These are phyloP conservation scores for Glaciozyma martinii DNA, from an alignment of 768 basidiomycete species.

Conservation along the genomic window DNA sequence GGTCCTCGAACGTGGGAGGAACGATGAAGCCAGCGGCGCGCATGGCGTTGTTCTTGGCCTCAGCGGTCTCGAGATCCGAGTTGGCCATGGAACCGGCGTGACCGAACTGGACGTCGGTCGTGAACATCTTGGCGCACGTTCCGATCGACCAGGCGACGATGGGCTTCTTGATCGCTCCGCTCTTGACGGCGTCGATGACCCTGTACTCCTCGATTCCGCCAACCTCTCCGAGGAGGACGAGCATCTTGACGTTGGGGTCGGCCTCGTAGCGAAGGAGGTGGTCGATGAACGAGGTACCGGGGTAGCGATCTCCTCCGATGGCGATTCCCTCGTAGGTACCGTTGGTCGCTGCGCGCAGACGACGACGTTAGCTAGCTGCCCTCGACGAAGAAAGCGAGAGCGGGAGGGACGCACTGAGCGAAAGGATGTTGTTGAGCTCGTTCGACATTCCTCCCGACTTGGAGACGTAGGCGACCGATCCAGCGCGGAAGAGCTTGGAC, in stretches of 20 bases:
- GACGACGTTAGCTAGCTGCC: background rate
- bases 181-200: constrained; percentile 94
- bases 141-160: constrained; percentile 99
- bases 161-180: constrained; percentile 88
- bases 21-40: constrained; percentile 89
- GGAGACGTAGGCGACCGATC: constrained; percentile 96
- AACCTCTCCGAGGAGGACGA: constrained; percentile 95
- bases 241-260: constrained; percentile 97
- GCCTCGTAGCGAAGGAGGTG: constrained; percentile 94
- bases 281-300: constrained; percentile 97
- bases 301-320: constrained; percentile 98
- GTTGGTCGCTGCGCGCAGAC: constrained; percentile 54
- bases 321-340: constrained; percentile 99
- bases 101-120: constrained; percentile 98
- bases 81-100: constrained; percentile 98
- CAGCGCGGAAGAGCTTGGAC: constrained; percentile 94
- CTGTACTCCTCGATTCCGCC: constrained; percentile 99
- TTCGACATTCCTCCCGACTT: constrained; percentile 99
- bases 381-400: background rate
- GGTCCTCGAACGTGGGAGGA: constrained; percentile 93
- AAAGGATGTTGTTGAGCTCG: constrained; percentile 99
- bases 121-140: constrained; percentile 99
- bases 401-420: constrained; percentile 44
- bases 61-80: constrained; percentile 93
- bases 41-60: constrained; percentile 96